Percentiles rank a stretch among this genome's conserved stretches.
phyloP scores from a whole-genome alignment of 2,329 filamentous ascomycete genomes.

The Penicillium sp. region DNA sequence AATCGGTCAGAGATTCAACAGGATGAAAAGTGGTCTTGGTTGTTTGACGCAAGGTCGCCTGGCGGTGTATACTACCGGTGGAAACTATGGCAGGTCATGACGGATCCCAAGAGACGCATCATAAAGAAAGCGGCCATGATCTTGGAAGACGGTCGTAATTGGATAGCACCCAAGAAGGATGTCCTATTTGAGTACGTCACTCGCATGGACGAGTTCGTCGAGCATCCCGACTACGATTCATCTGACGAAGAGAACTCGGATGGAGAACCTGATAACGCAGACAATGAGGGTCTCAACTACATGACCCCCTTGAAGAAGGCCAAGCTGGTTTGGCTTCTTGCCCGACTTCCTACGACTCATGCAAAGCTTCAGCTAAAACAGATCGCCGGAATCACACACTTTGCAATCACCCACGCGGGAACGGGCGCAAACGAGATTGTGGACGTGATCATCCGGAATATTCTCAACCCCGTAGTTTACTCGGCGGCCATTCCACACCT shows the following conservation, averaged over 20 bases:
- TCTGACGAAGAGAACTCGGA: conserved; percentile 73
- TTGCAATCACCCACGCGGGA: conserved; percentile 83
- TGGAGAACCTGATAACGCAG: conserved; percentile 43
- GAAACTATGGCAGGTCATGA: conserved; percentile 83
- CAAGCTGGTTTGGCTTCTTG: conserved; percentile 77
- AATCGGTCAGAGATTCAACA: conserved; percentile 74
- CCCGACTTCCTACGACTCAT: conserved; percentile 71
- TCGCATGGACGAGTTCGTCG: conserved; percentile 71
- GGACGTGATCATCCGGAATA: conserved; percentile 78
- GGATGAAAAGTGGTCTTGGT: conserved; percentile 89
- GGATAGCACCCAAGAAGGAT: conserved; percentile 69
- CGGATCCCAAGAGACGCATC: conserved; percentile 50
- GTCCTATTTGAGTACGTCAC: conserved; percentile 80
- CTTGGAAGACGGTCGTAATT: conserved; percentile 73
- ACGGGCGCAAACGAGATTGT: conserved; percentile 86
- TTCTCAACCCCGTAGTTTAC: conserved; percentile 70
- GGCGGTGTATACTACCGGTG: conserved; percentile 90
- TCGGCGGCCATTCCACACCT: conserved; percentile 64
- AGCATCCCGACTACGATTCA: conserved; percentile 80
- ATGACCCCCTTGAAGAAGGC: conserved; percentile 80
- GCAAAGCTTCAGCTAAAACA: conserved; percentile 76
- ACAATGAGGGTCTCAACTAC: conserved; percentile 57
- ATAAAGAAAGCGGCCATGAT: conserved; percentile 53
- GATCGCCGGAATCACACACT: conserved; percentile 77
- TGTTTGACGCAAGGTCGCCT: conserved; percentile 77